These are phyloP conservation scores for Schoenoplectus triqueter DNA, from an alignment of 202 grass and related monocot species.

Conservation along the genomic window DNA sequence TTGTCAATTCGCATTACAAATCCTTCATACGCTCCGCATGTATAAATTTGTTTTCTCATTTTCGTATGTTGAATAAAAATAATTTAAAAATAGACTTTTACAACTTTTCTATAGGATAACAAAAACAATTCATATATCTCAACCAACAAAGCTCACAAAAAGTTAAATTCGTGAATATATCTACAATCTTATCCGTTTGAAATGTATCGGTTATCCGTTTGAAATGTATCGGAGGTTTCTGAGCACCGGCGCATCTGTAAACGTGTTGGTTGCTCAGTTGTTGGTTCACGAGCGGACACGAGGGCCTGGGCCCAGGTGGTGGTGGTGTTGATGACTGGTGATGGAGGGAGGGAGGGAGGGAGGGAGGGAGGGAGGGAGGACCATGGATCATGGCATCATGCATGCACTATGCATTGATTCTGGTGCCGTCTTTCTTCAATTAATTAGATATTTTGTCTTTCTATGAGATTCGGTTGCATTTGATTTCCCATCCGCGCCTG, in stretches of 20 bases:
- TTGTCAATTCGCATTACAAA: too few relatives aligned
- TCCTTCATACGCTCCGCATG: too few relatives aligned
- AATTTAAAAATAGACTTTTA: too few relatives aligned
- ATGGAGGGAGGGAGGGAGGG: too few relatives aligned
- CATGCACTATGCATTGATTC: background rate
- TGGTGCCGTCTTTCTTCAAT: background rate
- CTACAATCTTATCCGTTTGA: too few relatives aligned
- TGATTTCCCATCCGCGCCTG: background rate
- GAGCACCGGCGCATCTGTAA: background rate
- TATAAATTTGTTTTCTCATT: too few relatives aligned
- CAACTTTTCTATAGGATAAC: too few relatives aligned
- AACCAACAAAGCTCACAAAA: too few relatives aligned
- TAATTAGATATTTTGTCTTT: background rate
- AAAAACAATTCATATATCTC: too few relatives aligned
- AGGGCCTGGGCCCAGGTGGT: background rate
- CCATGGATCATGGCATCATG: background rate
- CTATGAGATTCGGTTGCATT: background rate
- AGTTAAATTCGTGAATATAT: too few relatives aligned
- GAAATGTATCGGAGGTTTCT: background rate
- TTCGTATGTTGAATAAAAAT: too few relatives aligned
- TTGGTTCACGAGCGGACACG: constrained; percentile 2
- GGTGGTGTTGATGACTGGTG: background rate
- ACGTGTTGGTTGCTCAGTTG: background rate
- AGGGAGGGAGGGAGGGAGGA: too few relatives aligned
- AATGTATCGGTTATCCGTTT: background rate